Percentiles rank a stretch among this genome's conserved stretches.
phyloP scores from a whole-genome alignment of 1,139 yeast genomes.

The Scheffersomyces insectosa region DNA sequence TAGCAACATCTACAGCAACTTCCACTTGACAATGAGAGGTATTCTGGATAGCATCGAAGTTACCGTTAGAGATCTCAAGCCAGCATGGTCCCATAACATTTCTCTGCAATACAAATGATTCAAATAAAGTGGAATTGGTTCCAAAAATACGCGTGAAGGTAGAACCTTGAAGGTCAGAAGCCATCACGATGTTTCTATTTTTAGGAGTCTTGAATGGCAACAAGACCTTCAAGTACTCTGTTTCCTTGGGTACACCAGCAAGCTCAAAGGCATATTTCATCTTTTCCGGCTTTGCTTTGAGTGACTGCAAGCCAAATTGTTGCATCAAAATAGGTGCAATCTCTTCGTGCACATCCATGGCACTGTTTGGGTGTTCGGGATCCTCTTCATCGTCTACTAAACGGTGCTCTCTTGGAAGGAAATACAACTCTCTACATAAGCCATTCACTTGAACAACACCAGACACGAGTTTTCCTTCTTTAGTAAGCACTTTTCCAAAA shows the following conservation, averaged over 20 bases:
- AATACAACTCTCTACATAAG: conserved; percentile 68
- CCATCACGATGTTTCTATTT: conserved; percentile 49
- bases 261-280: conserved; percentile 90
- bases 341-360: conserved; percentile 78
- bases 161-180: conserved; percentile 68
- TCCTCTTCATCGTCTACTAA: conserved; percentile 29
- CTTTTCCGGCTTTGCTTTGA: conserved; percentile 69
- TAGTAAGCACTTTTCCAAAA: conserved; percentile 78
- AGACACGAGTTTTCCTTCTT: conserved; percentile 62
- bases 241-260: conserved; percentile 73
- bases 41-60: conserved; percentile 59
- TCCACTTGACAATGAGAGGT: conserved; percentile 84
- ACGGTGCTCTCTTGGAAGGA: conserved; percentile 62
- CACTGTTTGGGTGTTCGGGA: conserved; percentile 34
- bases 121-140: conserved; percentile 70
- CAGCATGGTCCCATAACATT: conserved; percentile 98
- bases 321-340: conserved; percentile 64
- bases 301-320: conserved; percentile 58
- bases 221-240: conserved; percentile 78
- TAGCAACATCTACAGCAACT: conserved; percentile 56
- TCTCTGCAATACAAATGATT: conserved; percentile 79
- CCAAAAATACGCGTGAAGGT: conserved; percentile 86
- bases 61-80: conserved; percentile 70
- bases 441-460: conserved; percentile 79
- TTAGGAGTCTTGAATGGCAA: conserved; percentile 69